Evolutionary conservation across 1,139 yeast genomes (phyloP).

Genomic region (Kluyveromyces marxianus): DNA sequence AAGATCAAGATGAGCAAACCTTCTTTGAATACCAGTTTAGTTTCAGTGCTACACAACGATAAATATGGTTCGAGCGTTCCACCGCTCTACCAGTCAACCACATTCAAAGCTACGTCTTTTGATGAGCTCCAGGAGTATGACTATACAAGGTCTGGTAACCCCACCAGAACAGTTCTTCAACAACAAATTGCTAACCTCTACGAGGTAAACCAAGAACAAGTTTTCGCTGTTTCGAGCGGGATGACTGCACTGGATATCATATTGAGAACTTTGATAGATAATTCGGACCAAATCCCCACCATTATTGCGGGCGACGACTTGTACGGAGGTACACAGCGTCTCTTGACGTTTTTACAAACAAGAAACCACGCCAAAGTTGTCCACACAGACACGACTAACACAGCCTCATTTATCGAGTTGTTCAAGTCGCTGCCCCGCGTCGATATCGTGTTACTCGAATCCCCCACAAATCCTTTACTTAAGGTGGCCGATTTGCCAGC

Average conservation of each 20-base stretch:
- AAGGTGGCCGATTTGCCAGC: slow-evolving; percentile 74
- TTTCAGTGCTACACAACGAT: slow-evolving; percentile 54
- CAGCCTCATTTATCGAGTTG: slow-evolving; percentile 32
- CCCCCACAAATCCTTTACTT: slow-evolving; percentile 88
- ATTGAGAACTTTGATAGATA: slow-evolving; percentile 52
- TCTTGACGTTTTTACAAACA: slow-evolving; percentile 62
- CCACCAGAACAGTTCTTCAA: slow-evolving; percentile 77
- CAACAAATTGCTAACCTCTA: slow-evolving; percentile 61
- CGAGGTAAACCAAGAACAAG: slow-evolving; percentile 57
- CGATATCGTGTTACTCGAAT: slow-evolving; percentile 60
- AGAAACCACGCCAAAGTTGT: slow-evolving; percentile 62
- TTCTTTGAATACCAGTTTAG: slow-evolving; percentile 63
- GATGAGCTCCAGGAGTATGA: slow-evolving; percentile 58
- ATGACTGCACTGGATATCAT: slow-evolving; percentile 91
- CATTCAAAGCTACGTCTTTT: slow-evolving; percentile 76
- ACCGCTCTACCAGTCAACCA: slow-evolving; percentile 88
- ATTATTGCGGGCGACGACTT: slow-evolving; percentile 86
- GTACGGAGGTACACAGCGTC: slow-evolving; percentile 87
- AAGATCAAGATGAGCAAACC: background rate
- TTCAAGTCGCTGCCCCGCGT: slow-evolving; percentile 41
- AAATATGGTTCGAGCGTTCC: slow-evolving; percentile 77
- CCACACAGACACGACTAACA: slow-evolving; percentile 79
- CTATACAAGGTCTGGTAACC: slow-evolving; percentile 92
- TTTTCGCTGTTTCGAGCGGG: slow-evolving; percentile 81
- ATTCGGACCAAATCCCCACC: slow-evolving; percentile 15